These are phyloP conservation scores for Niveomyces coronatus DNA, from an alignment of 2,329 filamentous ascomycete species.

Conservation along the genomic window DNA sequence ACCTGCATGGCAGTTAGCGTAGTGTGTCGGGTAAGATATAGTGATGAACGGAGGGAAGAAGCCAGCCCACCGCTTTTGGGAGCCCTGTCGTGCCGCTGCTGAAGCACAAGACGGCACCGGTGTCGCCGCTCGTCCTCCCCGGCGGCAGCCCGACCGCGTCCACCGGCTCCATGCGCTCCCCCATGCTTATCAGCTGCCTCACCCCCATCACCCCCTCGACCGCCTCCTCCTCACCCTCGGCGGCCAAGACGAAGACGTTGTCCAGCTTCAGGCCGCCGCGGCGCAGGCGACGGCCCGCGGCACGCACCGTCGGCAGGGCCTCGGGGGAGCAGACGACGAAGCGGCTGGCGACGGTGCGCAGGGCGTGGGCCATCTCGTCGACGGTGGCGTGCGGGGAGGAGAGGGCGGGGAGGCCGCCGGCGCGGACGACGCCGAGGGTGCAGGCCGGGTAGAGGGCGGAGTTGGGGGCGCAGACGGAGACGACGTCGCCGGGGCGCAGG, in stretches of 20 bases:
- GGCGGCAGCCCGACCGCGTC: neutral
- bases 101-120: constrained; percentile 14
- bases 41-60: too few relatives aligned
- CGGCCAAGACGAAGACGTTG: neutral
- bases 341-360: neutral
- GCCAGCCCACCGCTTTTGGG: constrained; percentile 13
- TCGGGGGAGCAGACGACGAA: constrained; percentile 3
- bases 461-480: constrained; percentile 4
- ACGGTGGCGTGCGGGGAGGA: neutral
- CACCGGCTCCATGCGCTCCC: neutral
- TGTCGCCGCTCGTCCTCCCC: constrained; percentile 8
- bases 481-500: constrained; percentile 1
- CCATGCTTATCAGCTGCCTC: constrained; percentile 1
- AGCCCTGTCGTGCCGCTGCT: constrained; percentile 16
- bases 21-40: too few relatives aligned
- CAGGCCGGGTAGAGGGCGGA: constrained; percentile 3
- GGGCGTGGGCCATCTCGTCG: constrained; percentile 5
- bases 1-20: too few relatives aligned
- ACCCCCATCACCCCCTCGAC: neutral
- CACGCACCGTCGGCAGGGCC: neutral
- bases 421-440: constrained; percentile 6
- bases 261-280: neutral
- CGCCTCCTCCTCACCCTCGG: neutral
- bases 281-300: neutral
- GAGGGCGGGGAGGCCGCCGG: constrained; percentile 6